Evolutionary conservation across 257 asterid genomes (phyloP), one percentile per base, ranked within the genome.

Genomic region (Craterostigma plantagineum): DNA sequence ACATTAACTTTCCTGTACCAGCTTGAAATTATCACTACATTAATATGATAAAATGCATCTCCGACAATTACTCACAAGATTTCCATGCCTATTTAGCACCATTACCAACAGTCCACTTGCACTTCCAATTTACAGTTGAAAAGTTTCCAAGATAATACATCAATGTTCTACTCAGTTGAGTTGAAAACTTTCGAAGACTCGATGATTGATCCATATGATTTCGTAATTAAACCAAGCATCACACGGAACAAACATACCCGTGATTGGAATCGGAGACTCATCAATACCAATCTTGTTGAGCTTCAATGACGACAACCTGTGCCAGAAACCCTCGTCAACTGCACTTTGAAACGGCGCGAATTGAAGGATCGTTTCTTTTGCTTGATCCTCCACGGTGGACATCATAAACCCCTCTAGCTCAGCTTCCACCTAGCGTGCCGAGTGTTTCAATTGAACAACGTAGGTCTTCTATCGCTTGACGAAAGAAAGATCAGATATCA

Each of bases 301-400:
- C 73, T 87, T 87, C 64, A 87, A 64, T 5, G 95, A 79, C 43
- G 95, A 82, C 43, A 87, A 68, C 53, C 67, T 65, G 54, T 72
- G 95, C 98, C 98, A 87, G 47, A 82, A 87, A 0, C 95, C 93
- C 67, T 76, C 98, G 45, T 87, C 98, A 43, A 76, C 82, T 16
- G 60, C 55, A 68, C 98, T 87, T 51, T 76, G 90, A 15, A 87
- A 70, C 0, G 82, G 77, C 38, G 76, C 90, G 49, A 79, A 87
- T 39, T 64, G 77, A 61, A 82, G 82, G 44, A 64, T 45, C 27
- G 60, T 40, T 14, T 51, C 61, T 53, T 57, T 54, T 57, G 50
- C 76, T 38, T 39, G 34, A 48, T 58, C 73, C 46, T 23, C 30
- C 30, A 23, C 6, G 30, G 4, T 23, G 30, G 30, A 23, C 6